Evolutionary conservation across 345 rosid species (phyloP), one percentile per base, ranked within the genome.

Genomic region (Leavenworthia alabamica): DNA sequence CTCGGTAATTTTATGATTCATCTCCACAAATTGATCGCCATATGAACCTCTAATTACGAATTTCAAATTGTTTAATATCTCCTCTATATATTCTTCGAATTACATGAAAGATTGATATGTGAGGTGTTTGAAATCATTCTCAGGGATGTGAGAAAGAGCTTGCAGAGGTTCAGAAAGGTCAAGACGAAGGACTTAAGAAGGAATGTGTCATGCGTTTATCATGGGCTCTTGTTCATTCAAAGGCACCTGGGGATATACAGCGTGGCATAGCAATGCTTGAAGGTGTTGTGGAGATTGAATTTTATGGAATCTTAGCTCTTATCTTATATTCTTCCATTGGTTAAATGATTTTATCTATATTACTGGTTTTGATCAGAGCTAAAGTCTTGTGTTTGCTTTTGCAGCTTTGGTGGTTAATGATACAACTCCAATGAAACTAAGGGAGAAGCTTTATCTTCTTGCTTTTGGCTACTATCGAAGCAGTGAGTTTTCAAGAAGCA

Each of bases 261-360:
- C 96, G 93, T 17, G 96, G 94, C 13, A 77, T 86, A 37, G 90
- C 83, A n/a, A 83, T 89, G 94, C 89, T 89, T 67, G 88, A 86
- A 86, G 82, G 94, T n/a, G n/a, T n/a, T 88, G 8, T 31, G 7
- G 14, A 14, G 5, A 9, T 20, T 54, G 0, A 5, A 23, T 19
- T 50, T 36, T 24, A 9, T 48, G 42, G 56, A 51, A 53, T 35
- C 54, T 52, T 53, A 46, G 35, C 33, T n/a, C n/a, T n/a, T 27
- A 16, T 31, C 47, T 45, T 27, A n/a, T 22, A 7, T 27, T 41
- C 24, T 23, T 27, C 10, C 28, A 8, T 13, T 11, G 22, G 31
- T 49, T 10, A 35, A 35, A 56, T 50, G 36, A 8, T 48, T 68
- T 53, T 10, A 44, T 51, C 29, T 11, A 53, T 32, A 6, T 53